Evolutionary conservation across 495 filamentous ascomycete species (phyloP), one percentile per base, ranked within the genome.

Genomic region (Trichoderma gamsii): DNA sequence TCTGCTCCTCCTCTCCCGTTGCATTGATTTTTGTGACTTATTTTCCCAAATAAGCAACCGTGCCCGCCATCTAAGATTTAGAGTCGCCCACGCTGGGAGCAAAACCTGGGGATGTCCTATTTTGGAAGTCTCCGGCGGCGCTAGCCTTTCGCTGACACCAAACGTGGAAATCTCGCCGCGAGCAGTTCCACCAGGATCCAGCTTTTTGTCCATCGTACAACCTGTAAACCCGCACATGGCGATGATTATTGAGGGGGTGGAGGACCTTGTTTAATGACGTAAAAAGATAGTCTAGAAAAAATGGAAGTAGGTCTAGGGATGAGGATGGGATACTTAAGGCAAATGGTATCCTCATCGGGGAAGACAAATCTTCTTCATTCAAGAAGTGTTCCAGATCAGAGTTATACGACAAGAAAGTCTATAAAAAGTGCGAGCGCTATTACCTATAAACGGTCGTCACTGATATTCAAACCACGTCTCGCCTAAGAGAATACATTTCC

Each of bases 151-250:
- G 11, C 8, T 29, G 56, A 32, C 11, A 21, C 56, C 56, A 32
- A 61, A 61, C 8, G 3, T 61, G 56, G 56, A 61, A 61, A 61
- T 32, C 23, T 25, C 56, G 56, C 56, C 56, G 56, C 56, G 23
- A 32, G 4, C 16, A 21, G 51, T 56, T 56, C 25, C 56, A 32
- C 23, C 8, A 61, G 56, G 56, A 25, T 61, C 56, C 23, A 61
- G 56, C 6, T 61, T 27, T 29, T 23, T 29, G 56, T 61, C 25
- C 16, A n/a, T 61, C 25, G 56, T 32, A 29, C 56, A 61, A 61
- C 56, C 56, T 27, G 27, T 21, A 29, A 32, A 12, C 56, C 35
- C 11, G 25, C 56, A 61, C 56, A 32, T 61, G 56, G 56, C 56
- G 56, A 61, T 61, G 25, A 13, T 61, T 29, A 29, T 61, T 52